phyloP scores from a whole-genome alignment of 805 yeast species.

The Yarrowia hollandica region DNA sequence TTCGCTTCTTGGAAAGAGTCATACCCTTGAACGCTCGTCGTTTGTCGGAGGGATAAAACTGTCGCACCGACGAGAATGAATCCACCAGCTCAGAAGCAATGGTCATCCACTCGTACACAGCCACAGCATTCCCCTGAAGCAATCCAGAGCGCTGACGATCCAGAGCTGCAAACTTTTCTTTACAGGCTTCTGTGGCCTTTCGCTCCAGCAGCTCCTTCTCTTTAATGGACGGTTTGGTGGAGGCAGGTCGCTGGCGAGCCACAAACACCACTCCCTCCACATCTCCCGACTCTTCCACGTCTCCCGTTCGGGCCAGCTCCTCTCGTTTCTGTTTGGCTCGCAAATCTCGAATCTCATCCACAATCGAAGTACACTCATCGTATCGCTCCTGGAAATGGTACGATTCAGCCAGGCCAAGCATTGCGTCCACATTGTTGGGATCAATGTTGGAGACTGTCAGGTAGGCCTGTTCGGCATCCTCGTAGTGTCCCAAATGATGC shows the following conservation, averaged over 20 bases:
- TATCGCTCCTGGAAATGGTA: constrained; percentile 48
- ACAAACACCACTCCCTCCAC: constrained; percentile 23
- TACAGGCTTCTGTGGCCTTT: constrained; percentile 56
- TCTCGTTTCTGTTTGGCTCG: constrained; percentile 32
- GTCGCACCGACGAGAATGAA: constrained; percentile 71
- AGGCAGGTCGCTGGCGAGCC: neutral
- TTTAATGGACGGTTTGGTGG: constrained; percentile 37
- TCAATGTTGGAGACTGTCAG: constrained; percentile 36
- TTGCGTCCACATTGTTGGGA: constrained; percentile 68
- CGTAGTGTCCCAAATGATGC: constrained; percentile 64
- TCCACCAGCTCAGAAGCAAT: constrained; percentile 80
- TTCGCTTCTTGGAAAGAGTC: constrained; percentile 58
- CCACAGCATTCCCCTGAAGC: constrained; percentile 55
- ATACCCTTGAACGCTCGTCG: constrained; percentile 65
- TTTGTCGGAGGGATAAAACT: constrained; percentile 76
- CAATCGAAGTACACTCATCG: constrained; percentile 39
- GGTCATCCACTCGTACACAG: constrained; percentile 78
- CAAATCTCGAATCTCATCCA: constrained; percentile 37
- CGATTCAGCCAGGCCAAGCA: constrained; percentile 79
- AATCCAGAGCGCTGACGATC: constrained; percentile 53
- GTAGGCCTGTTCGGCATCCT: constrained; percentile 40
- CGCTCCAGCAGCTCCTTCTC: constrained; percentile 59
- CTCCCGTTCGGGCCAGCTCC: constrained; percentile 3
- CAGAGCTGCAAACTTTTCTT: constrained; percentile 57
- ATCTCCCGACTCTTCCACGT: constrained; percentile 6